Evolutionary conservation across 495 filamentous ascomycete species (phyloP), one percentile per base, ranked within the genome.

Genomic region (Ascobolus immersus): DNA sequence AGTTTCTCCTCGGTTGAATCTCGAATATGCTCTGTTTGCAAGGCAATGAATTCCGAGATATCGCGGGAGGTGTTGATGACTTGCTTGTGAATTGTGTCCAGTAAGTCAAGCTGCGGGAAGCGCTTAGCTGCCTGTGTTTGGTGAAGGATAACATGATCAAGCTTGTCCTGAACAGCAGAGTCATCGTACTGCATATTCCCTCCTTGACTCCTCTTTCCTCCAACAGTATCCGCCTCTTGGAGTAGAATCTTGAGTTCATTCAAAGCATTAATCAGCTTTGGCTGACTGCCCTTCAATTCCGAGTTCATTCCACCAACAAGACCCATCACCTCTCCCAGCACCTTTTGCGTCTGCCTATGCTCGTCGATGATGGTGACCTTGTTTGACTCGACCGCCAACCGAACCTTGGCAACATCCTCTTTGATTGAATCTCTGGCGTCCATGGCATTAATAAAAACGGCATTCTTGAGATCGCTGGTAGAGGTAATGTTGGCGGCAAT

Each of bases 11-110:
- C n/a, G n/a, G n/a, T n/a, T n/a, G n/a, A n/a, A n/a, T n/a, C n/a
- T n/a, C n/a, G n/a, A n/a, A n/a, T n/a, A n/a, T n/a, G n/a, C n/a
- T n/a, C n/a, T 12, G 75, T 77, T 48, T 94, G 86, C 2, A 64
- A 61, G 7, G 68, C 62, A 23, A 94, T 65, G 55, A 93, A 92
- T 25, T 72, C 67, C n/a, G 71, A 70, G 42, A 99, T 72, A 44
- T 78, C 76, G 15, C 67, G 69, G 0, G 84, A 74, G n/a, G 78
- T 91, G 28, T 69, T 59, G 49, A 76, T 71, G 27, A 99, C 80
- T 39, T 92, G 73, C 44, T 73, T 62, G 48, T 92, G 80, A 41
- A 94, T 84, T 45, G 80, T 65, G 42, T 90, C 78, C 6, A 99
- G 63, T 32, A 78, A 74, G 39, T 73, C 71, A 4, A 76, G 55